Base-by-base conservation (phyloP, 2,329 filamentous ascomycete genomes). In the Elsinoe necatrix region DNA sequence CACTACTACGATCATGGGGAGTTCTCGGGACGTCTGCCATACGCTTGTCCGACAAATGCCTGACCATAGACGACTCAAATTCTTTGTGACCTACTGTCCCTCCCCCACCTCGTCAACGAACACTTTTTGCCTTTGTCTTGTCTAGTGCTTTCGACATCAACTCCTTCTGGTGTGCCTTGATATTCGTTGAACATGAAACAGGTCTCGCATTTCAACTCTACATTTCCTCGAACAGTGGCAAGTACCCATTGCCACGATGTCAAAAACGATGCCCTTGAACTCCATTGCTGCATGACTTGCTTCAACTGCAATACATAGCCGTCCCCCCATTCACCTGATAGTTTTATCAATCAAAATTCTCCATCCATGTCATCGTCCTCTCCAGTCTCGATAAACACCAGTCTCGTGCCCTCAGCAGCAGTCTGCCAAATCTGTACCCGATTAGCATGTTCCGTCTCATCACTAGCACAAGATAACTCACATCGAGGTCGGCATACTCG, bases 401-500 rank as follows among this genome's bases (percentile, higher is more conserved):
- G 68, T 51, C 77, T 66, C 6, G 77, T 79, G 7, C 77, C 77
- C 65, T 79, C 75, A 35, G 74, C 75, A 11, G 77, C 76, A 37
- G 76, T 79, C 71, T 80, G 77, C 77, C 77, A 80, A 59, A 79
- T 73, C 76, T 79, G 56, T 1, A 51, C 12, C 43, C 21, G 11
- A 29, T 75, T 66, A 75, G 72, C 59, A 62, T n/a, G n/a, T n/a
- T n/a, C n/a, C n/a, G n/a, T n/a, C n/a, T n/a, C n/a, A n/a, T n/a
- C n/a, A n/a, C n/a, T n/a, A n/a, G n/a, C n/a, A n/a, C n/a, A n/a
- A 42, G 20, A 8, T 67, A 62, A 85, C 91, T 89, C 77, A 97
- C 93, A 76, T 95, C 87, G 60, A 95, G 75, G 62, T 81, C 77
- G 2, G 88, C 85, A 72, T 98, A 97, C 75, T 95, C 92, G 61